These are phyloP conservation scores for Myxozyma geophila DNA, from an alignment of 805 yeast genomes.

Conservation along the genomic window DNA sequence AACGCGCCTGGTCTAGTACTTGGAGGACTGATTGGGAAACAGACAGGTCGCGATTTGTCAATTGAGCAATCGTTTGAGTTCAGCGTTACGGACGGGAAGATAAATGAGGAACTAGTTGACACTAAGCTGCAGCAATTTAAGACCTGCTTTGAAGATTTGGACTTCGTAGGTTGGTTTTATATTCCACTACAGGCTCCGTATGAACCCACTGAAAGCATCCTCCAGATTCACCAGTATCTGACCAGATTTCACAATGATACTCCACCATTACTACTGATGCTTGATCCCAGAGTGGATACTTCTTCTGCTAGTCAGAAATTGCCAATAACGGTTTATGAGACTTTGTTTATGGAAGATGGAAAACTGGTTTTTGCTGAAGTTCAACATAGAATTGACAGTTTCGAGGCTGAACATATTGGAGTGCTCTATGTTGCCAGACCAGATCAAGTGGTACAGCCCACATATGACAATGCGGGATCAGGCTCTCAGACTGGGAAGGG, in stretches of 20 bases:
- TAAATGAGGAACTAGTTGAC: constrained; percentile 40
- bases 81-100: constrained; percentile 24
- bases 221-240: constrained; percentile 27
- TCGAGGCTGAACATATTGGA: constrained; percentile 36
- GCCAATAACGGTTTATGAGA: constrained; percentile 32
- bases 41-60: constrained; percentile 40
- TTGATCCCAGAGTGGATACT: constrained; percentile 16
- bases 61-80: constrained; percentile 46
- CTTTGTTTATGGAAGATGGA: constrained; percentile 25
- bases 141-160: constrained; percentile 42
- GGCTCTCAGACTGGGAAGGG: not conserved
- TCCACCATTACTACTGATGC: constrained; percentile 29
- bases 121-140: constrained; percentile 41
- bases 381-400: constrained; percentile 28
- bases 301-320: constrained; percentile 15
- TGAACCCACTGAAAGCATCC: constrained; percentile 35
- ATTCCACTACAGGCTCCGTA: constrained; percentile 34
- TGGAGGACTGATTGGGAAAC: constrained; percentile 46
- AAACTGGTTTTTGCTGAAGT: constrained; percentile 26
- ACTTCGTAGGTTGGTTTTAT: constrained; percentile 46
- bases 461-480: not conserved
- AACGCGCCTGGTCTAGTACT: constrained; percentile 33
- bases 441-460: constrained; percentile 18
- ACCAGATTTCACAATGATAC: constrained; percentile 32
- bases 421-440: constrained; percentile 34